These are phyloP conservation scores for Rhizoclosmatium sp. DNA, from an alignment of 192 early-diverging fungal species.

Conservation along the genomic window DNA sequence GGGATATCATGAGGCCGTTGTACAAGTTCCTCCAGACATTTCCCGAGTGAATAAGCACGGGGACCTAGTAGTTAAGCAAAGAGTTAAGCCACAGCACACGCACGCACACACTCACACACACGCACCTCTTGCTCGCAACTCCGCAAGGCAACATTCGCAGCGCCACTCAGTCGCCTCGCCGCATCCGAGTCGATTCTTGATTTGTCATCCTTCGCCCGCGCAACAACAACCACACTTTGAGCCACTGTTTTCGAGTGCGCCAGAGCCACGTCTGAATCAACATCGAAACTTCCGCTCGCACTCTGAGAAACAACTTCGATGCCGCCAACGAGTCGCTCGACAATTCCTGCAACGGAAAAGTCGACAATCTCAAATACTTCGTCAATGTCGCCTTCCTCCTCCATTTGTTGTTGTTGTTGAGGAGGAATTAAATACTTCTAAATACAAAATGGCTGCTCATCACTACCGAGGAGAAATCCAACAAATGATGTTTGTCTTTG, in stretches of 20 bases:
- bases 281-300: background rate
- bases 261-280: background rate
- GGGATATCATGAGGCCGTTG: conserved; percentile 33
- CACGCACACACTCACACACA: background rate
- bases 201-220: background rate
- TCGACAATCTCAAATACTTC: conserved; percentile 35
- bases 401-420: background rate
- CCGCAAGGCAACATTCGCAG: conserved; percentile 20
- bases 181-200: conserved; percentile 1
- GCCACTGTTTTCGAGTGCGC: background rate
- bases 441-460: background rate
- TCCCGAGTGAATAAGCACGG: conserved; percentile 45
- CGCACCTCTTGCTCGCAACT: background rate
- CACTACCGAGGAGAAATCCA: conserved; percentile 42
- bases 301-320: conserved; percentile 7
- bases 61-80: background rate
- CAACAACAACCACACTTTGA: background rate
- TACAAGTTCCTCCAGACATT: conserved; percentile 45
- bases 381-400: background rate
- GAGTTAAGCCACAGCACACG: background rate
- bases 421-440: too few species aligned
- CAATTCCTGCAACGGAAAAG: conserved; percentile 2
- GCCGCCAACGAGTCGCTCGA: conserved; percentile 17
- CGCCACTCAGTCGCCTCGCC: background rate
- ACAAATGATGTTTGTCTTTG: conserved; percentile 99